phyloP scores from a whole-genome alignment of 306 rosid species.

The Betula pendula region DNA sequence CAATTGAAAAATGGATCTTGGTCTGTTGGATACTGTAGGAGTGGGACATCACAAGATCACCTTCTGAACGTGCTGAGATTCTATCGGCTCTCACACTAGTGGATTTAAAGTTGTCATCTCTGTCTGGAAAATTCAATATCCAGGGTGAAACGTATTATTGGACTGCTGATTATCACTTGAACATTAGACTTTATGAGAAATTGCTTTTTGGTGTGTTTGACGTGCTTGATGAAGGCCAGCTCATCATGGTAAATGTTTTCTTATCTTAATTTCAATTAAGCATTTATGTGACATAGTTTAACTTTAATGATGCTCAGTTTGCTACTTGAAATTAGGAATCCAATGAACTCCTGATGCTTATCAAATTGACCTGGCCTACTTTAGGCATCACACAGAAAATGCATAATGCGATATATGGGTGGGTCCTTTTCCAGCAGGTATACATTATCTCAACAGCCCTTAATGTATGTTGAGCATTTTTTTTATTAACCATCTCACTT shows the following conservation, averaged over 20 bases:
- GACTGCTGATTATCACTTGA: slow-evolving; percentile 53
- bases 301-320: slow-evolving; percentile 15
- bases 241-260: slow-evolving; percentile 35
- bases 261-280: slow-evolving; percentile 12
- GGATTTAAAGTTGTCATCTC: slow-evolving; percentile 43
- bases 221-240: slow-evolving; percentile 51
- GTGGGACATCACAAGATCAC: slow-evolving; percentile 44
- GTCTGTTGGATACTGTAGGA: slow-evolving; percentile 39
- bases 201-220: slow-evolving; percentile 50
- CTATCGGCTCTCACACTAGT: slow-evolving; percentile 37
- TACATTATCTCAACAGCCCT: not conserved
- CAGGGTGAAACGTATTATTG: slow-evolving; percentile 43
- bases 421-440: slow-evolving; percentile 68
- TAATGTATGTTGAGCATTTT: not conserved
- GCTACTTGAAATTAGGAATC: slow-evolving; percentile 38
- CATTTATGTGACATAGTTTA: slow-evolving; percentile 6
- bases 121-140: slow-evolving; percentile 39
- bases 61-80: slow-evolving; percentile 45
- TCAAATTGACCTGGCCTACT: slow-evolving; percentile 51
- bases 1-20: slow-evolving; percentile 1
- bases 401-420: slow-evolving; percentile 47
- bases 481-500: not conserved
- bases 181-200: slow-evolving; percentile 53
- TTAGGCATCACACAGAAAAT: slow-evolving; percentile 52
- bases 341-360: slow-evolving; percentile 39